Evolutionary conservation across 768 basidiomycete species (phyloP), one percentile per base, ranked within the genome.

Genomic region (Lactarius tabidus): DNA sequence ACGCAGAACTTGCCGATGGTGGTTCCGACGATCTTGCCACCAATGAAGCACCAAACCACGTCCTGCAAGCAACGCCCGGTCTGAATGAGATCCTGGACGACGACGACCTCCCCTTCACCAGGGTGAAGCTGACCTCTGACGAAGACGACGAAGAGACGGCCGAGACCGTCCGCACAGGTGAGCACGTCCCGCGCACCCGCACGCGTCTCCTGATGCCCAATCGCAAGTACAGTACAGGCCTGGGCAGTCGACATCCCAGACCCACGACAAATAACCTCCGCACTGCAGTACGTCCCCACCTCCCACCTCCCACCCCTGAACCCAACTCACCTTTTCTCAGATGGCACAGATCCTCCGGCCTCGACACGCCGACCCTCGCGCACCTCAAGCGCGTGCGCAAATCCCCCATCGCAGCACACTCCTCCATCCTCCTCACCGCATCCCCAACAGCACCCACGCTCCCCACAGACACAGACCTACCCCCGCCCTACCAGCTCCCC

Each of bases 371-470:
- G 36, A 77, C 85, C 14, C 77, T 93, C 14, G 79, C 85, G 0
- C 91, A 93, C 71, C 83, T 93, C 67, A 93, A 91, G 75, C 86
- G 90, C 55, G 81, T 93, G 62, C 84, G 89, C 59, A 89, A 85
- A 72, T 76, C 78, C 62, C 77, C 72, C 6, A 69, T 74, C 28
- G 60, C 60, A 18, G 62, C 67, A 2, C 76, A 71, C 17, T 79
- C 77, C 28, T 85, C 84, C 0, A 80, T 91, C 63, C 81, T 91
- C n/a, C 75, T 92, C 52, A 74, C 72, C 57, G 75, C 77, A 31
- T 76, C 70, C 8, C 71, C 73, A 2, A 38, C 41, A 1, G 74
- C 81, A 17, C 89, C 88, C 0, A 26, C 68, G 3, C 78, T 87
- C 17, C 90, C 89, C 0, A 67, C 73, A 1, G 69, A 73, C 0